These are phyloP conservation scores for Alternaria dauci DNA, from an alignment of 2,329 filamentous ascomycete genomes.

Conservation along the genomic window DNA sequence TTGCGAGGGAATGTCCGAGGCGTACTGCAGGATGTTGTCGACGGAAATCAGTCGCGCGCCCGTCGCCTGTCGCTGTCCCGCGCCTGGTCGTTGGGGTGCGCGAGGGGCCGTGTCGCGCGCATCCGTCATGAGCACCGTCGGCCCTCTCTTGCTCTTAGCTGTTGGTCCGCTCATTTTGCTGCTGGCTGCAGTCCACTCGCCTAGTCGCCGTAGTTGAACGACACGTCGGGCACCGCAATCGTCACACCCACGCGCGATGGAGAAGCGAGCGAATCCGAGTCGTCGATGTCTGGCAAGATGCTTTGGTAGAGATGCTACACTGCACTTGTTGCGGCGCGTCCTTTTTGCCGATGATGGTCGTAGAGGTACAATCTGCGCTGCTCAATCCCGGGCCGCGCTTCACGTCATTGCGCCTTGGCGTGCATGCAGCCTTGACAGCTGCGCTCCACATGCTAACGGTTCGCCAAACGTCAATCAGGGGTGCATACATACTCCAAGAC, in stretches of 20 bases:
- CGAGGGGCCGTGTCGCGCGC: constrained; percentile 58
- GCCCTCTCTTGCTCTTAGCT: constrained; percentile 50
- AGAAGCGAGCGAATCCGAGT: no score
- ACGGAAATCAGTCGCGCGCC: constrained; percentile 76
- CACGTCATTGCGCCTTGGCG: constrained; percentile 27
- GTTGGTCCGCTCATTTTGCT: constrained; percentile 45
- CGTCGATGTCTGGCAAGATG: neutral
- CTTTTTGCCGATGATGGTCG: constrained; percentile 2
- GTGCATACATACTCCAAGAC: neutral
- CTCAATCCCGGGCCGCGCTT: constrained; percentile 22
- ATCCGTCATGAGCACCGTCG: constrained; percentile 62
- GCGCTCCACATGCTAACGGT: constrained; percentile 20
- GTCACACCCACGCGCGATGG: neutral
- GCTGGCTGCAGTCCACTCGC: constrained; percentile 14
- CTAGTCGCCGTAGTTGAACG: constrained; percentile 16
- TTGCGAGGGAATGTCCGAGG: constrained; percentile 93
- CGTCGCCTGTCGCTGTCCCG: constrained; percentile 46
- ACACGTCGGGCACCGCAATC: neutral
- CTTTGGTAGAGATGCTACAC: neutral
- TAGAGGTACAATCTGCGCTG: constrained; percentile 11
- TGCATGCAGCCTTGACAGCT: constrained; percentile 13
- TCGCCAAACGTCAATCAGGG: constrained; percentile 14
- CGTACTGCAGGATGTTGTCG: constrained; percentile 93
- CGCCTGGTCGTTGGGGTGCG: constrained; percentile 31
- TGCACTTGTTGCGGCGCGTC: constrained; percentile 12